Evolutionary conservation across 129 eudicot species (phyloP), one percentile per base, ranked within the genome.

Genomic region (Cynara cardunculus): DNA sequence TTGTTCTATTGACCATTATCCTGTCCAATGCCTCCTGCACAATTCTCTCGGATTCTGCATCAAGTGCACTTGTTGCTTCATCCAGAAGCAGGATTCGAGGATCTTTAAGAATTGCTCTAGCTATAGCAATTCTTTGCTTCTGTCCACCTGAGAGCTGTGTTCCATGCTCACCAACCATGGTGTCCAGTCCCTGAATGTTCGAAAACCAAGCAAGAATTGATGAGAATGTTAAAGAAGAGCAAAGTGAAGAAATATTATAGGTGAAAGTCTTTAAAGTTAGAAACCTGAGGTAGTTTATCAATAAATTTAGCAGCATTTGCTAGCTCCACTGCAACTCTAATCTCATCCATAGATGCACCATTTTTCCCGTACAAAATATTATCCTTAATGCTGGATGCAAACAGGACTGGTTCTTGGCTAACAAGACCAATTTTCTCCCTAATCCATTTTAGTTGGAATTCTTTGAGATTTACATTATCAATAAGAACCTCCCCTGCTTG

Each of bases 141-240:
- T 92, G 97, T 59, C 97, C 94, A 46, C 97, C 97, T 12, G 97
- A 92, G 16, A 92, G 91, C 78, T 89, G 97, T 27, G 92, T 88
- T 59, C 94, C 97, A 79, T 92, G 97, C 80, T 92, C 97, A 46
- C 97, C 97, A 67, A 90, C 97, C 97, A 90, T 90, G 16, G 92
- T 87, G 86, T 93, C 96, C 0, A 90, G 83, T 77, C 97, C 97
- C 96, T 90, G 66, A 28, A 49, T 24, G 34, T 16, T 18, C 0
- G 0, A 75, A 46, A 13, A 7, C 31, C 27, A 66, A 76, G n/a
- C 31, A 26, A 14, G 8, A 56, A 1, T 4, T 75, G 8, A n/a
- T 46, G 0, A 73, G 8, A 11, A 80, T 32, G 41, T 30, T 16
- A 69, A 26, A 65, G 18, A 53, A 39, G 35, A 34, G 69, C 12